Conservation (phyloP, 768 basidiomycete genomes). For the Cubamyces sp. region DNA sequence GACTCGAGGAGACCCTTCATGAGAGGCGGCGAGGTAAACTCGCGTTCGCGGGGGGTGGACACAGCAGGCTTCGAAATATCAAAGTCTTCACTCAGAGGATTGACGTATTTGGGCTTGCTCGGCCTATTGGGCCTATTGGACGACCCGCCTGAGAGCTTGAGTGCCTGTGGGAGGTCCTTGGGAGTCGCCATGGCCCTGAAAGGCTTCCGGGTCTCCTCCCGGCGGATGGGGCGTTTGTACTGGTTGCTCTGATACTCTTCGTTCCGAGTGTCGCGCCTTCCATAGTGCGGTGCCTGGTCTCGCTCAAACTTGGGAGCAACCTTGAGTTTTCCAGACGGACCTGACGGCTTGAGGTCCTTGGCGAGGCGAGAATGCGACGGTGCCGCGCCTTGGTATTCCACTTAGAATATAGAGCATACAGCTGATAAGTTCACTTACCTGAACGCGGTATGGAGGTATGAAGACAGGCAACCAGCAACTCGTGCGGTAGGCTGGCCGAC, state of each 20-base stretch:
- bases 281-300: constrained; percentile 30
- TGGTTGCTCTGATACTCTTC: background rate
- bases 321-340: constrained; percentile 22
- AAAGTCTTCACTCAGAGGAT: constrained; percentile 42
- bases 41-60: constrained; percentile 36
- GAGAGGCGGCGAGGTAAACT: constrained; percentile 72
- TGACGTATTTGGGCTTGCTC: constrained; percentile 23
- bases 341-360: constrained; percentile 26
- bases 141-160: background rate
- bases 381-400: background rate
- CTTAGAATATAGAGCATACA: background rate
- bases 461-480: constrained; percentile 23
- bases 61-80: constrained; percentile 37
- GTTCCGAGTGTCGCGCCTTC: background rate
- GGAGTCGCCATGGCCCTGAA: background rate
- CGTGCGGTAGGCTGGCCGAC: constrained; percentile 16
- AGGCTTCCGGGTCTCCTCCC: background rate
- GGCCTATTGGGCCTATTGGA: background rate
- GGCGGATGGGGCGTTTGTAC: background rate
- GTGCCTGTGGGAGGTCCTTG: background rate
- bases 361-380: constrained; percentile 32
- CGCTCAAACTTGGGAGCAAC: constrained; percentile 26
- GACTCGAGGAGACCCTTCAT: constrained; percentile 64
- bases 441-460: constrained; percentile 20
- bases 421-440: background rate